phyloP scores from a whole-genome alignment of 2,329 filamentous ascomycete genomes.

The Cryphonectria parasitica region DNA sequence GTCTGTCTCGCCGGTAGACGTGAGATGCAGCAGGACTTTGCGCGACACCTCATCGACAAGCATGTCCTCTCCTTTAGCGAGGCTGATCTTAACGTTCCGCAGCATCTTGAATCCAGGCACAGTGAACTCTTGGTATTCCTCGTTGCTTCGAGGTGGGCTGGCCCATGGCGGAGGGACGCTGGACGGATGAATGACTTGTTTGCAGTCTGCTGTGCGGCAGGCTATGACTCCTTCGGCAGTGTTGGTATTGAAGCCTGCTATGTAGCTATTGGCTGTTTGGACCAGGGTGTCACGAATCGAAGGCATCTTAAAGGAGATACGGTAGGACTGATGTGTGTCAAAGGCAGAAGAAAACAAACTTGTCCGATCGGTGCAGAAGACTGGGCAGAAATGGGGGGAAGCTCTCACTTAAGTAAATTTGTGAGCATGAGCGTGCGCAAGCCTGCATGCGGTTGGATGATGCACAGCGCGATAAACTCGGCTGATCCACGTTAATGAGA shows the following conservation, averaged over 20 bases:
- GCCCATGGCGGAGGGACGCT: slow-evolving; percentile 20
- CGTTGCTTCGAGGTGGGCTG: slow-evolving; percentile 16
- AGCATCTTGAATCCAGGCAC: slow-evolving; percentile 9
- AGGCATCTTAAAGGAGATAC: background rate
- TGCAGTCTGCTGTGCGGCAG: slow-evolving; percentile 21
- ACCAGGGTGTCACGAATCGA: slow-evolving; percentile 11
- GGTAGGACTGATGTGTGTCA: background rate
- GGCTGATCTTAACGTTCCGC: slow-evolving; percentile 12
- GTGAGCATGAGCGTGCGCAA: background rate
- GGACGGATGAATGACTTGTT: slow-evolving; percentile 14
- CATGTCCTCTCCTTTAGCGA: slow-evolving; percentile 13
- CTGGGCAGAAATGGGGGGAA: background rate
- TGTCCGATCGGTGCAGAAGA: background rate
- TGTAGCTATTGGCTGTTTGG: slow-evolving; percentile 21
- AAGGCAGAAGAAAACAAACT: background rate
- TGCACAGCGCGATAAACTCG: background rate
- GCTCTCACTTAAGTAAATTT: background rate
- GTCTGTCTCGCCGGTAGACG: slow-evolving; percentile 30
- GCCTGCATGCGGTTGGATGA: background rate
- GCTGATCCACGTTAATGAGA: background rate
- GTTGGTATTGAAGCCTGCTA: slow-evolving; percentile 22
- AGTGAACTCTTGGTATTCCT: slow-evolving; percentile 20
- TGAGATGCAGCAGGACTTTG: slow-evolving; percentile 32
- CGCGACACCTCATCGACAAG: slow-evolving; percentile 31
- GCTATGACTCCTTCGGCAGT: slow-evolving; percentile 20